Evolutionary conservation across 108 stramenopile genomes (phyloP).

Genomic region (Skeletonema tropicum): DNA sequence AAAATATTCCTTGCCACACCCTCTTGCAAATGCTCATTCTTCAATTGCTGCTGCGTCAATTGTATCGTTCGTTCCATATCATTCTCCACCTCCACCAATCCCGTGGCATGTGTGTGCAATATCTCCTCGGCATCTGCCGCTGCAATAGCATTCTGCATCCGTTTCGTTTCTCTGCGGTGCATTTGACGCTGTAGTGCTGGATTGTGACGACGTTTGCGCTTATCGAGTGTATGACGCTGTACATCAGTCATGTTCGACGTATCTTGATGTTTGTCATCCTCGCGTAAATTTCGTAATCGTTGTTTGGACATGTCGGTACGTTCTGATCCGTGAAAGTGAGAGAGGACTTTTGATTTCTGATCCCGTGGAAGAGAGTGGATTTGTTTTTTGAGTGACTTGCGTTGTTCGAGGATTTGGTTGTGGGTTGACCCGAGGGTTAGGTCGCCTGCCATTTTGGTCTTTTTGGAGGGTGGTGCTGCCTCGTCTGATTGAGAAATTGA

Average conservation of each 20-base stretch:
- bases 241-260: constrained; percentile 5
- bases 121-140: constrained; percentile 78
- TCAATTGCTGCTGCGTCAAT: constrained; percentile 68
- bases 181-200: constrained; percentile 28
- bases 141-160: constrained; percentile 76
- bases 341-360: constrained; percentile 24
- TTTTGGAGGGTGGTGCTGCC: constrained; percentile 1
- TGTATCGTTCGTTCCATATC: constrained; percentile 82
- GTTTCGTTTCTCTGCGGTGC: constrained; percentile 46
- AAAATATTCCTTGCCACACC: constrained; percentile 74
- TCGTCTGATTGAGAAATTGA: constrained; percentile 1
- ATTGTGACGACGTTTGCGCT: constrained; percentile 14
- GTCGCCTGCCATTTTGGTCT: constrained; percentile 8
- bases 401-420: constrained; percentile 14
- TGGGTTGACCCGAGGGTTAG: constrained; percentile 30
- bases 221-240: constrained; percentile 9
- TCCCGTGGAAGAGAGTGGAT: constrained; percentile 18
- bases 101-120: constrained; percentile 65
- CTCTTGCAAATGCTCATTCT: constrained; percentile 59
- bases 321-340: constrained; percentile 29
- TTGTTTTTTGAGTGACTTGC: constrained; percentile 9
- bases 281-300: constrained; percentile 21
- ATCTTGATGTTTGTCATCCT: constrained; percentile 26
- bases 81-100: constrained; percentile 71
- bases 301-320: constrained; percentile 15